phyloP scores from a whole-genome alignment of 176 grass and related monocot species.

The Aegilops umbellulata region DNA sequence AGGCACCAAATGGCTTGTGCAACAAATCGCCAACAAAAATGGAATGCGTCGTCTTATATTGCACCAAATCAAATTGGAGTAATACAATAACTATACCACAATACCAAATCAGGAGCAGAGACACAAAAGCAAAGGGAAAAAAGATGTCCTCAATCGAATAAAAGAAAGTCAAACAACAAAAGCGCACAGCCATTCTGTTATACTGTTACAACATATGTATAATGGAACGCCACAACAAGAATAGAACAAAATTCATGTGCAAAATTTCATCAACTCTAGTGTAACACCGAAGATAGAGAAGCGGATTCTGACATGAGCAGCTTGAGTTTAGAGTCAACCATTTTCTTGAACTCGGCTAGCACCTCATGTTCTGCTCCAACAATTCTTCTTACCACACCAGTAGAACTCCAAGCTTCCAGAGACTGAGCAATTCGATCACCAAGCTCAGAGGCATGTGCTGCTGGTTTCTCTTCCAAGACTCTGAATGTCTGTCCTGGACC shows the following conservation, averaged over 20 bases:
- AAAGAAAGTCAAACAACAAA: slow-evolving; percentile 20
- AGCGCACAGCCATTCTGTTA: not conserved
- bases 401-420: slow-evolving; percentile 59
- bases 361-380: slow-evolving; percentile 47
- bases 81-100: not conserved
- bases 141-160: slow-evolving; percentile 25
- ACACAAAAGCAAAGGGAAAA: not conserved
- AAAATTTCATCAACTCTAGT: slow-evolving; percentile 27
- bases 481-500: slow-evolving; percentile 47
- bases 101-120: too few relatives aligned
- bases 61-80: not conserved
- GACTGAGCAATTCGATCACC: slow-evolving; percentile 57
- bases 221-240: slow-evolving; percentile 2
- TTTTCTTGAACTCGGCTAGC: slow-evolving; percentile 44
- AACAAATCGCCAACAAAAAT: not conserved
- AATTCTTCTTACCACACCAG: slow-evolving; percentile 52
- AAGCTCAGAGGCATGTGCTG: slow-evolving; percentile 32
- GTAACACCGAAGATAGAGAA: slow-evolving; percentile 25
- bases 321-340: slow-evolving; percentile 66
- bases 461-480: slow-evolving; percentile 58
- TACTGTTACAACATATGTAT: slow-evolving; percentile 35
- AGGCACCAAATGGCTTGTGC: not conserved
- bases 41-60: not conserved
- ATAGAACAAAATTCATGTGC: slow-evolving; percentile 23
- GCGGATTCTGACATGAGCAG: slow-evolving; percentile 37